Evolutionary conservation across 1,284 basidiomycete species (phyloP), one percentile per base, ranked within the genome.

Genomic region (Sanguinoderma infundibulare): DNA sequence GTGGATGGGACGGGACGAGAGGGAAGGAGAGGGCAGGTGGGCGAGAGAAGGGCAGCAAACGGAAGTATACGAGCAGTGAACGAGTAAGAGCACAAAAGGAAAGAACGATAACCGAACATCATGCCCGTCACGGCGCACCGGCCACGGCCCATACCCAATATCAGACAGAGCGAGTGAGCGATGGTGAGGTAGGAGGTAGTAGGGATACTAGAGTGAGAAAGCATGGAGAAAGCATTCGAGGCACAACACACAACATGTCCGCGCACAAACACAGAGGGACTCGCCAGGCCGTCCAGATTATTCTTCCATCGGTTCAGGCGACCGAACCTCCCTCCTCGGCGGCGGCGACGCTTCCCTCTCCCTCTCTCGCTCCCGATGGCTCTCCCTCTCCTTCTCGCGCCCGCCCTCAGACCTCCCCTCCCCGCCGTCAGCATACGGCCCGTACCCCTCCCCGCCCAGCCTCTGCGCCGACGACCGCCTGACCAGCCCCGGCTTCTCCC

Each of bases 241-340:
- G 47, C 40, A 47, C 40, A 20, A 56, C 55, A 56, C 20, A 22
- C 17, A 7, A 55, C 39, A 32, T 32, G 10, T 39, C 49, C n/a
- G n/a, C 50, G 17, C 38, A 36, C 53, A 40, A 38, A 38, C 51
- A 35, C n/a, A n/a, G n/a, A n/a, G n/a, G n/a, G n/a, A n/a, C n/a
- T n/a, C n/a, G n/a, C n/a, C n/a, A n/a, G n/a, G n/a, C n/a, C n/a
- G n/a, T n/a, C n/a, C n/a, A n/a, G n/a, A n/a, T n/a, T 51, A 68
- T 42, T 67, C 67, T 44, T 64, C 67, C 64, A 67, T 64, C 46
- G 62, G 64, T 55, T 65, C 64, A 12, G 64, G 64, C 49, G 68
- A 68, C 17, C 63, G 68, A 30, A 47, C 63, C 24, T 59, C 63
- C 49, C 59, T 59, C 56, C 63, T 53, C 38, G 67, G n/a, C 22